phyloP scores from a whole-genome alignment of 1,284 basidiomycete genomes.

The Volvariella surrecta region DNA sequence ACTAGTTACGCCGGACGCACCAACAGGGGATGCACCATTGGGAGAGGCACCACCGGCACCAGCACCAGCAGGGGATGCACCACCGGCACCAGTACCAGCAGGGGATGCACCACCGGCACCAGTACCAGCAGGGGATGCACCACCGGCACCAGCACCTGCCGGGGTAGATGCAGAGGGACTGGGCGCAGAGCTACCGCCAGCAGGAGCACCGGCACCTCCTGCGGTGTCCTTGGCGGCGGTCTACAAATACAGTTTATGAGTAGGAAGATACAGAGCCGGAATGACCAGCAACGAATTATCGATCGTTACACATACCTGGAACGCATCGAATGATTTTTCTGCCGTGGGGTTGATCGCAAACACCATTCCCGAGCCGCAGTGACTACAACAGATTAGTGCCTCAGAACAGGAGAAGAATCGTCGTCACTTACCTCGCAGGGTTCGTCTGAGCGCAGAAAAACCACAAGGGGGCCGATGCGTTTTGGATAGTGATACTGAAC shows the following conservation, averaged over 20 bases:
- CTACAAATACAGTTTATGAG: too few relatives aligned
- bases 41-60: neutral
- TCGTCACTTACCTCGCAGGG: conserved; percentile 17
- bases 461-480: conserved; percentile 35
- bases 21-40: neutral
- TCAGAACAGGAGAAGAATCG: neutral
- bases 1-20: neutral
- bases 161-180: conserved; percentile 10
- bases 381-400: conserved; percentile 15
- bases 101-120: conserved; percentile 16
- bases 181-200: conserved; percentile 11
- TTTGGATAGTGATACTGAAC: conserved; percentile 30
- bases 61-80: neutral
- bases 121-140: conserved; percentile 15
- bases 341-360: conserved; percentile 42
- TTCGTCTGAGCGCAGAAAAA: conserved; percentile 40
- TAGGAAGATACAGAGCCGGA: too few relatives aligned
- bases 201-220: conserved; percentile 9
- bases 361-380: conserved; percentile 41
- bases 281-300: conserved; percentile 14
- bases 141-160: conserved; percentile 13
- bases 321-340: conserved; percentile 33
- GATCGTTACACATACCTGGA: conserved; percentile 24
- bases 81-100: conserved; percentile 3
- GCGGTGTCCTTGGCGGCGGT: conserved; percentile 2